These are phyloP conservation scores for Talaromyces proteolyticus DNA, from an alignment of 495 filamentous ascomycete genomes.

Conservation along the genomic window DNA sequence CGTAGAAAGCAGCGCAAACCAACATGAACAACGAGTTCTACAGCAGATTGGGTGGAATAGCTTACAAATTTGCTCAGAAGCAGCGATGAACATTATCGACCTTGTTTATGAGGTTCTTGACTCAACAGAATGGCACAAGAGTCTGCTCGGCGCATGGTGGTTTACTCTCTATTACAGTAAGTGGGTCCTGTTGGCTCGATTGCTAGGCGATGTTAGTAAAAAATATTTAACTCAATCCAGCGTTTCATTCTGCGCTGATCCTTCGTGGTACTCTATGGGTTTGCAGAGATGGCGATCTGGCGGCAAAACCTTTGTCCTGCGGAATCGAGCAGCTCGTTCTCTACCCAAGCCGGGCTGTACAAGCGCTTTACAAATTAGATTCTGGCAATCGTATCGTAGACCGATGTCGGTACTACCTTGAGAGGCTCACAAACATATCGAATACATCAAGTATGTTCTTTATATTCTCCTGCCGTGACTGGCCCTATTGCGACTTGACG, in stretches of 20 bases:
- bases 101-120: conserved; percentile 24
- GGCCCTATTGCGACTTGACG: too few relatives aligned
- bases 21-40: conserved; percentile 7
- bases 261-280: neutral
- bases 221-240: too few relatives aligned
- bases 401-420: conserved; percentile 30
- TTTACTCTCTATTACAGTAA: conserved; percentile 39
- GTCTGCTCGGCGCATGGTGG: conserved; percentile 36
- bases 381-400: conserved; percentile 33
- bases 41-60: conserved; percentile 30
- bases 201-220: neutral
- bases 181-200: neutral
- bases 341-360: conserved; percentile 14
- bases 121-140: conserved; percentile 13
- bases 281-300: too few relatives aligned
- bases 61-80: conserved; percentile 26
- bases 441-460: too few relatives aligned
- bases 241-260: neutral
- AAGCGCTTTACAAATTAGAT: conserved; percentile 28
- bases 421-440: too few relatives aligned
- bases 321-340: too few relatives aligned
- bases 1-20: neutral
- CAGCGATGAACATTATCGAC: conserved; percentile 30
- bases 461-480: too few relatives aligned
- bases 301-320: too few relatives aligned